Evolutionary conservation across 2,329 filamentous ascomycete genomes (phyloP), one percentile per base, ranked within the genome.

Genomic region (Xylaria polymorpha): DNA sequence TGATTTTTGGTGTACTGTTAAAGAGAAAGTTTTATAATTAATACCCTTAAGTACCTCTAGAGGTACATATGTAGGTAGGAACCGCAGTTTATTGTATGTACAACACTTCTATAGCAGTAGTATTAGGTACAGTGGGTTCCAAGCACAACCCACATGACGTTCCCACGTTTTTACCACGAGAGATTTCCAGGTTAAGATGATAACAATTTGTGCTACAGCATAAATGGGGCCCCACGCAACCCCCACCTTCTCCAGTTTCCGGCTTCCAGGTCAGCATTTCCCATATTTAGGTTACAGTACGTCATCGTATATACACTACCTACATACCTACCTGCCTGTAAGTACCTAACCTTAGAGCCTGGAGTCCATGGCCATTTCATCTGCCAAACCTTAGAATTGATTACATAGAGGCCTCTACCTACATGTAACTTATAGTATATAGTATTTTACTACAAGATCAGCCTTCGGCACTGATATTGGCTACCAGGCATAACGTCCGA

Each of bases 181-280:
- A 44, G 43, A 18, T 15, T 25, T 25, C 25, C 25, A 29, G 25
- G 25, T 44, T 29, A 50, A 50, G 46, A 50, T 29, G 20, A 29
- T 20, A 50, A 50, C 12, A 50, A 50, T 25, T 22, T 20, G 18
- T 37, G 4, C 25, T 29, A 35, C 51, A 22, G 51, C 51, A 56
- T 39, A 39, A 35, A 56, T 56, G 29, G 15, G 37, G 37, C 55
- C 55, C 55, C 55, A 43, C 53, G 35, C 10, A 20, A 15, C 18
- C 4, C 55, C 55, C 55, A 58, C 55, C 20, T 58, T 58, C 37
- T 43, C 37, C 55, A 43, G 22, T 32, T 39, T 29, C 55, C 55
- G 14, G 55, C 55, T 46, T 46, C 56, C 41, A 46, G 39, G 56
- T 58, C 55, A 58, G 55, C 37, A 46, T 44, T 59, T 59, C 56